These are phyloP conservation scores for Aureobasidium sp. DNA, from an alignment of 2,329 filamentous ascomycete genomes.

Conservation along the genomic window DNA sequence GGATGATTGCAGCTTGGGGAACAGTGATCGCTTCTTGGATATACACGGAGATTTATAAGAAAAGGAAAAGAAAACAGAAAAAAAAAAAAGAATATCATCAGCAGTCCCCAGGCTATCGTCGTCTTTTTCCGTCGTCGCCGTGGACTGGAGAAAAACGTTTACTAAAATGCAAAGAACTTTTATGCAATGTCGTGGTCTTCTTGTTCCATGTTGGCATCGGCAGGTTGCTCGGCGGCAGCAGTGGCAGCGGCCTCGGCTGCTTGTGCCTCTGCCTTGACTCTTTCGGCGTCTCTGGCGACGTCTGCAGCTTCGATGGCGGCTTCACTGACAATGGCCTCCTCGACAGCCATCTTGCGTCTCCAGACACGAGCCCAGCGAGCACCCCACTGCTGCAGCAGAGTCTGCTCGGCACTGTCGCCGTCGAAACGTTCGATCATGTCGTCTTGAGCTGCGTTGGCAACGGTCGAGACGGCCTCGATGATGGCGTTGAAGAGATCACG, in stretches of 20 bases:
- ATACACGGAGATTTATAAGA: not conserved
- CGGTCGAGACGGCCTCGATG: constrained; percentile 66
- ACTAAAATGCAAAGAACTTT: not conserved
- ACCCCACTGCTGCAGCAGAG: constrained; percentile 71
- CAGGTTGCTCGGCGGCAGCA: not conserved
- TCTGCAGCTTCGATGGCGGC: constrained; percentile 44
- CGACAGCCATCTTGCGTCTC: constrained; percentile 70
- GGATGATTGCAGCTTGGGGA: not conserved
- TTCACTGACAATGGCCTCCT: constrained; percentile 64
- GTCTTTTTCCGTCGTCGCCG: not conserved
- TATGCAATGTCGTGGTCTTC: constrained; percentile 11
- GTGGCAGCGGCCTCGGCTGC: not conserved
- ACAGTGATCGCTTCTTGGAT: not conserved
- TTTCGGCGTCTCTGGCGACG: constrained; percentile 11
- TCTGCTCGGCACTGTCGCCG: constrained; percentile 51
- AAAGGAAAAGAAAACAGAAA: not conserved
- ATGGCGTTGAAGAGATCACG: constrained; percentile 73
- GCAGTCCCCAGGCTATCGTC: not conserved
- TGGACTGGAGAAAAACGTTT: not conserved
- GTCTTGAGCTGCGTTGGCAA: constrained; percentile 68
- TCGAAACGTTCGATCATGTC: constrained; percentile 64
- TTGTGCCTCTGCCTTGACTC: not conserved
- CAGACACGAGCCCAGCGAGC: constrained; percentile 83
- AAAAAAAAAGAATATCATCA: not conserved
- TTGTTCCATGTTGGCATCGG: not conserved